Evolutionary conservation across 257 asterid species (phyloP).

Genomic region (Hygrophila difformis): DNA sequence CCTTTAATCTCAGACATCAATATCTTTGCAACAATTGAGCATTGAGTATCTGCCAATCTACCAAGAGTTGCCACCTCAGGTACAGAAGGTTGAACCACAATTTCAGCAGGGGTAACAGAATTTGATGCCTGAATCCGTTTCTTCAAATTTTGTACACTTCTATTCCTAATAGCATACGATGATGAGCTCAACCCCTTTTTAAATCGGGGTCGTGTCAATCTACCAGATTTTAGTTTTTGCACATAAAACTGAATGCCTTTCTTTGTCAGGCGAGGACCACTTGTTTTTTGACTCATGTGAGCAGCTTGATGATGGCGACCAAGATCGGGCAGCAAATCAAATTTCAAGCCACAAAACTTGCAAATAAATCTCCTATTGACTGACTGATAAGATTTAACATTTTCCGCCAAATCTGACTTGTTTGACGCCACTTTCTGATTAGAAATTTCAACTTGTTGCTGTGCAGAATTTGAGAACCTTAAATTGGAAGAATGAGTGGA

Average conservation of each 20-base stretch:
- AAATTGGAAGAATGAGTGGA: slow-evolving; percentile 54
- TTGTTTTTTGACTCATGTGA: slow-evolving; percentile 61
- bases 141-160: slow-evolving; percentile 63
- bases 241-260: slow-evolving; percentile 76
- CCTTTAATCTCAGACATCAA: slow-evolving; percentile 65
- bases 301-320: slow-evolving; percentile 99
- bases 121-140: slow-evolving; percentile 54
- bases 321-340: slow-evolving; percentile 96
- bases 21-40: slow-evolving; percentile 75
- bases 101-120: slow-evolving; percentile 30
- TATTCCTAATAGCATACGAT: slow-evolving; percentile 65
- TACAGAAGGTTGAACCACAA: slow-evolving; percentile 33
- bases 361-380: slow-evolving; percentile 60
- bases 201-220: slow-evolving; percentile 67
- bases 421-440: slow-evolving; percentile 28
- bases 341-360: slow-evolving; percentile 89
- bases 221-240: slow-evolving; percentile 75
- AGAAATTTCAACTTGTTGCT: slow-evolving; percentile 24
- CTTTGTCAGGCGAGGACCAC: slow-evolving; percentile 57
- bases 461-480: slow-evolving; percentile 37
- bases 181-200: slow-evolving; percentile 62
- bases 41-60: slow-evolving; percentile 73
- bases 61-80: slow-evolving; percentile 50
- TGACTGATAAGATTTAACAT: slow-evolving; percentile 34
- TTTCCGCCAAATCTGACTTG: slow-evolving; percentile 24